These are phyloP conservation scores for Aspergillus bridgeri DNA, from an alignment of 495 filamentous ascomycete genomes.

Conservation along the genomic window DNA sequence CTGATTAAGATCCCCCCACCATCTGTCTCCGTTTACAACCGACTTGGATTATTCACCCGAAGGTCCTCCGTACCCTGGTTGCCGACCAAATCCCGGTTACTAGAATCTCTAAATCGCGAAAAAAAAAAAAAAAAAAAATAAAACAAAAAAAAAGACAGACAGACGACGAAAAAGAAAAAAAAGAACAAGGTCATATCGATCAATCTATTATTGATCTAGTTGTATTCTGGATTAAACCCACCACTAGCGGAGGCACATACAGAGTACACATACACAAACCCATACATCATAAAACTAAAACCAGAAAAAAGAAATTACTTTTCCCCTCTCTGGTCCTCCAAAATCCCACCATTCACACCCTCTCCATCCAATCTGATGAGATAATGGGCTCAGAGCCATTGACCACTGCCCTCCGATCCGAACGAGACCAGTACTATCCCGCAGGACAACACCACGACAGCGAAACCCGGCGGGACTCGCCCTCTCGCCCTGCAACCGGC, in stretches of 20 bases:
- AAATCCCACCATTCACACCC: background rate
- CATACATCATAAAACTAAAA: background rate
- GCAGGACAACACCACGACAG: conserved; percentile 5
- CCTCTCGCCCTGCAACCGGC: conserved; percentile 12
- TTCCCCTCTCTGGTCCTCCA: background rate
- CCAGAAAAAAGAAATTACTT: background rate
- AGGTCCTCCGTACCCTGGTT: background rate
- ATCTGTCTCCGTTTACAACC: background rate
- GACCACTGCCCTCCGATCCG: conserved; percentile 14
- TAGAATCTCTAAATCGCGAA: background rate
- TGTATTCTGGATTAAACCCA: background rate
- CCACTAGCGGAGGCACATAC: background rate
- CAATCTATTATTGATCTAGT: background rate
- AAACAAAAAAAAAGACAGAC: background rate
- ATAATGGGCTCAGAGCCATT: conserved; percentile 33
- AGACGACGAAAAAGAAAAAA: background rate
- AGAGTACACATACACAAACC: too few species aligned
- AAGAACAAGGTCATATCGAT: background rate
- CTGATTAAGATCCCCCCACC: background rate
- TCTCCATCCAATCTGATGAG: background rate
- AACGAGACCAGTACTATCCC: background rate
- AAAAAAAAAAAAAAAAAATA: background rate
- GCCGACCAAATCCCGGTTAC: background rate
- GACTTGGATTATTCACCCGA: background rate
- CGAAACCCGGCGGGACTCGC: conserved; percentile 4